A percentile compares a stretch with the other conserved stretches of the same genome.
These are phyloP conservation scores for Aspergillus cristatus DNA, from an alignment of 495 filamentous ascomycete genomes.

Conservation along the genomic window DNA sequence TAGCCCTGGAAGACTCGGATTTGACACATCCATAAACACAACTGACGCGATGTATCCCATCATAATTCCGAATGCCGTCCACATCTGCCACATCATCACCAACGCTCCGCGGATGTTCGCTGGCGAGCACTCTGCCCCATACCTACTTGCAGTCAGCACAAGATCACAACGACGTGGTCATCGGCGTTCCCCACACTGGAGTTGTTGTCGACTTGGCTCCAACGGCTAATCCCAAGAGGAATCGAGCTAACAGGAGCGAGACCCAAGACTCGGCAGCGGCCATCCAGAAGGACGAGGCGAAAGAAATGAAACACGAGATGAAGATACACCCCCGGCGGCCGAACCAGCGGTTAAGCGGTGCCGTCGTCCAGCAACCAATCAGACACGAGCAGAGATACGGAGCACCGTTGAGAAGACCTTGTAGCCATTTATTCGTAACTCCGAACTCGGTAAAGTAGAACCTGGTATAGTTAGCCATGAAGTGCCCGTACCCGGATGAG, in stretches of 20 bases:
- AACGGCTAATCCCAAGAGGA: conserved; percentile 66
- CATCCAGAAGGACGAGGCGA: conserved; percentile 67
- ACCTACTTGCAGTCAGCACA: too few species aligned
- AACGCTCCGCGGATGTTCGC: conserved; percentile 65
- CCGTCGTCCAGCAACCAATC: conserved; percentile 74
- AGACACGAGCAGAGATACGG: conserved; percentile 75
- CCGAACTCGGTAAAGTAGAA: conserved; percentile 11
- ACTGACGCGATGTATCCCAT: conserved; percentile 64
- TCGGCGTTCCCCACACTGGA: too few species aligned
- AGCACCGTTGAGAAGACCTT: conserved; percentile 46
- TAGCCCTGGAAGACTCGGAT: conserved; percentile 49
- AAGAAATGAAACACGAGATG: conserved; percentile 57
- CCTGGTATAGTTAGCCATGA: conserved; percentile 1
- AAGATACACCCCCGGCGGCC: conserved; percentile 82
- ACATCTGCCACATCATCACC: conserved; percentile 81
- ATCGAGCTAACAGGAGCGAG: conserved; percentile 64
- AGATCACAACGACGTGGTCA: too few species aligned
- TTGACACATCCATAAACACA: conserved; percentile 56
- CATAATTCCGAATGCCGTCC: conserved; percentile 80
- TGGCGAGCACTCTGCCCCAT: conserved; percentile 68
- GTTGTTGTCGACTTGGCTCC: conserved; percentile 76
- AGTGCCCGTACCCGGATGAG: too few species aligned
- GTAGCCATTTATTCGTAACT: conserved; percentile 37
- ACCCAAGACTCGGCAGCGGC: conserved; percentile 67
- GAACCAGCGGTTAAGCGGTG: conserved; percentile 68